Evolutionary conservation across 768 basidiomycete genomes (phyloP), one percentile per base, ranked within the genome.

Genomic region (Boletus rubropictus): DNA sequence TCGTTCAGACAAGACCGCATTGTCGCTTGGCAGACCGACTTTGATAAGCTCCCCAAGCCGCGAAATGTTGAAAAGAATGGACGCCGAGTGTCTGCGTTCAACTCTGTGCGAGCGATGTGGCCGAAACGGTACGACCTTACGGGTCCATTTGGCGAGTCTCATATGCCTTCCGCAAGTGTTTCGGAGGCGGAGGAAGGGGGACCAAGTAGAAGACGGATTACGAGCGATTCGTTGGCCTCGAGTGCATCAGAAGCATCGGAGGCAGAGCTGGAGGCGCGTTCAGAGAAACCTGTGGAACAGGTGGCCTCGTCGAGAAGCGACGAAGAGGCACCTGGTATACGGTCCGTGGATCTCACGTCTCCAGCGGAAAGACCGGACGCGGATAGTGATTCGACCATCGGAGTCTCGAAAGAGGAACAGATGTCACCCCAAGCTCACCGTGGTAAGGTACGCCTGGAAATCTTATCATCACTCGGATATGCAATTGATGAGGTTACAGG

Each of bases 1-100:
- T 82, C 87, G 1, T 83, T 82, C 50, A 77, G 93, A 38, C 95
- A 97, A 69, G 91, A 95, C 57, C 86, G 86, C 63, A 90, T 95
- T 39, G 90, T 95, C 14, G 89, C 87, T n/a, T 97, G 94, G 89
- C 93, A 99, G 65, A 80, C 80, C 51, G 92, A 97, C 61, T 92
- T 95, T 55, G 87, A 91, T 56, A 80, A 82, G 42, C 74, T 97
- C 24, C 85, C 86, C 7, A 89, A 86, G 59, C 83, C 76, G 46
- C 84, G 80, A 52, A 72, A 75, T 61, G 57, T 49, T 18, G 83
- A 81, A 46, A 77, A 74, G 54, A 71, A 63, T 44, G 69, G 69
- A 31, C 80, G 79, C 45, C 72, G 79, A 51, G 60, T 73, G 5
- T 84, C 86, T 18, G 74, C 83, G 0, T 86, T 90, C 54, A 75